Evolutionary conservation across 306 rosid genomes (phyloP).

Genomic region (Prunus salicina): DNA sequence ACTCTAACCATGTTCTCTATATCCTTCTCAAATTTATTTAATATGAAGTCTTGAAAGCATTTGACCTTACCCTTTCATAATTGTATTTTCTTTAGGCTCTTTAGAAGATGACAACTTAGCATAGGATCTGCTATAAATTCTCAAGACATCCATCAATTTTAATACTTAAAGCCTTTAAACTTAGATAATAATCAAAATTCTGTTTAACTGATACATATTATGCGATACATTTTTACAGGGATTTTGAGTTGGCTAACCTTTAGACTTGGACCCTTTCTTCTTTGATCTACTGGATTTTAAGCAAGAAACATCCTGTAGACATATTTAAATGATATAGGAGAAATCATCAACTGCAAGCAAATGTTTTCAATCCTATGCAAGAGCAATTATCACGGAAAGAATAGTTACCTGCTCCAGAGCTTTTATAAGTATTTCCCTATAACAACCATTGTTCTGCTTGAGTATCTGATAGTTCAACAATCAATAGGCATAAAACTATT

Average conservation of each 20-base stretch:
- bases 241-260: conserved; percentile 41
- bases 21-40: no score
- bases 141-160: background rate
- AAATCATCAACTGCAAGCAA: conserved; percentile 20
- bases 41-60: no score
- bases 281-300: conserved; percentile 28
- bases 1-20: no score
- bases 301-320: conserved; percentile 41
- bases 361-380: conserved; percentile 11
- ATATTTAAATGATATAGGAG: conserved; percentile 4
- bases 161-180: conserved; percentile 7
- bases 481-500: background rate
- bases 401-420: conserved; percentile 46
- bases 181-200: background rate
- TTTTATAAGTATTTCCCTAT: conserved; percentile 32
- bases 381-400: conserved; percentile 8
- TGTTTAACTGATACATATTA: background rate
- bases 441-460: conserved; percentile 35
- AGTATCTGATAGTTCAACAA: conserved; percentile 41
- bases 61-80: no score
- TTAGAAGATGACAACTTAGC: no score
- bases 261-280: conserved; percentile 29
- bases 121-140: background rate
- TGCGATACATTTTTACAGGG: background rate
- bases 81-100: no score